Evolutionary conservation across 2,329 filamentous ascomycete genomes (phyloP), one percentile per base, ranked within the genome.

Genomic region (Microdochium paspali): DNA sequence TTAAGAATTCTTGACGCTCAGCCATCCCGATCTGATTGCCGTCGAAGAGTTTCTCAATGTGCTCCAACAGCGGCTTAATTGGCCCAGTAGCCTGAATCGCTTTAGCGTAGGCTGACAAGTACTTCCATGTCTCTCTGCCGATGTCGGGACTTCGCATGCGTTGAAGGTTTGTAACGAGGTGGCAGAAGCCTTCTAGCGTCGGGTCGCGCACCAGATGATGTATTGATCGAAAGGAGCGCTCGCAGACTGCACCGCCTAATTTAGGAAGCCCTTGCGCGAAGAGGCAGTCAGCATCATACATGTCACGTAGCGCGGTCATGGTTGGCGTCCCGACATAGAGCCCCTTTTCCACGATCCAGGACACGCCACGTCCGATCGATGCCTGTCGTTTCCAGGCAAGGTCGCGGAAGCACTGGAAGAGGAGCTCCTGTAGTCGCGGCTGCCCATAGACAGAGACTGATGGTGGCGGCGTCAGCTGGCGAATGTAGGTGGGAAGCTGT

Each of bases 361-460:
- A 40, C 6, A 20, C 35, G 18, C 35, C 35, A 3, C 6, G 12
- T 5, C 35, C 35, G 6, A 40, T 12, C 10, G 35, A 20, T 6
- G 35, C 12, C 35, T 59, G 58, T 39, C 56, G 56, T 35, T 54
- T 58, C 58, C 58, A 61, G 12, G 58, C 54, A 21, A 61, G 47
- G 32, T 61, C 58, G 30, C 58, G 52, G 12, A 54, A 49, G 35
- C 53, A 58, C 28, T 61, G 58, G 21, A 61, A 51, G 42, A 61
- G 47, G 21, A 61, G 55, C 42, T 61, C 58, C 46, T 60, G 58
- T n/a, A 61, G 25, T 10, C 58, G 15, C 18, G 35, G n/a, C 6
- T 18, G 35, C 6, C 35, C 35, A 40, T 5, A 21, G 3, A 18
- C 35, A 21, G 35, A 40, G 12, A 40, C 35, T 10, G 35, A 40